Percentiles rank a stretch among this genome's conserved stretches.
phyloP scores from a whole-genome alignment of 306 rosid species.

The Casuarina cunninghamiana region DNA sequence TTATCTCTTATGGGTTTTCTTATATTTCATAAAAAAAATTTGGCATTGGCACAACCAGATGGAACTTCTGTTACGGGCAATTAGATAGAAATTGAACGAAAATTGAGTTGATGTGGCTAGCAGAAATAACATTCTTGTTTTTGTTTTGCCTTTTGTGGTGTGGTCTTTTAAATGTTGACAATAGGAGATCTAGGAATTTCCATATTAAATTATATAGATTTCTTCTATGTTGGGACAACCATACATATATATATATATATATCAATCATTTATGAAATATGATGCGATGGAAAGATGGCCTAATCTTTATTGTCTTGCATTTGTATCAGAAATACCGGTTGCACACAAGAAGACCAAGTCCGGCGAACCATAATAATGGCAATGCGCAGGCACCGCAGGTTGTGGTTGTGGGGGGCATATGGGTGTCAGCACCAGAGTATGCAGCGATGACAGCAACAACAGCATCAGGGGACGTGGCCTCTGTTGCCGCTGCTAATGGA shows the following conservation, averaged over 20 bases:
- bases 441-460: constrained; percentile 40
- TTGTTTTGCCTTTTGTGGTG: neutral
- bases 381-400: constrained; percentile 57
- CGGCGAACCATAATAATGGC: constrained; percentile 43
- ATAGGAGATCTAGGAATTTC: neutral
- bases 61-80: neutral
- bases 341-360: constrained; percentile 72
- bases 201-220: neutral
- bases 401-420: constrained; percentile 79
- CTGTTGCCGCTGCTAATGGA: constrained; percentile 34
- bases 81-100: neutral
- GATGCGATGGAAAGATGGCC: neutral
- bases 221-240: neutral
- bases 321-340: constrained; percentile 73
- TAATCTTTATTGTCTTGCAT: neutral
- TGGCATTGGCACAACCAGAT: neutral
- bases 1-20: neutral
- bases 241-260: neutral
- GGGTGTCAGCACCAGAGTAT: constrained; percentile 76
- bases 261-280: neutral
- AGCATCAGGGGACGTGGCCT: constrained; percentile 42
- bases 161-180: neutral
- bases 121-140: neutral
- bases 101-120: neutral
- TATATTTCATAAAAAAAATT: neutral